Evolutionary conservation across 176 grass and related monocot species (phyloP).

Genomic region (Musa schizocarpa): DNA sequence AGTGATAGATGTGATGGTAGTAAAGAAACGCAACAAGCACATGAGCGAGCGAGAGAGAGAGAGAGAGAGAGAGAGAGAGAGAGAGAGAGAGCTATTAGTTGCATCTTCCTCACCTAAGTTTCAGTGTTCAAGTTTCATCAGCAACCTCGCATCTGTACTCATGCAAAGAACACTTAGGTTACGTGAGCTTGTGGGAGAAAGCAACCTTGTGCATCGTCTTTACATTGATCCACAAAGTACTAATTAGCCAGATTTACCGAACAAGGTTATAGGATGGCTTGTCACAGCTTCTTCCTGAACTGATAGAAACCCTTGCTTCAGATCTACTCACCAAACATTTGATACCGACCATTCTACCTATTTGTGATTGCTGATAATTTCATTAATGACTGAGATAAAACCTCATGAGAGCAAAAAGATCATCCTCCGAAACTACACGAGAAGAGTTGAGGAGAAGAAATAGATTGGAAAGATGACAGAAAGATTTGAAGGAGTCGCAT

Average conservation of each 20-base stretch:
- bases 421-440: too few relatives aligned
- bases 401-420: too few relatives aligned
- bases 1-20: background rate
- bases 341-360: background rate
- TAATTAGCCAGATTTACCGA: background rate
- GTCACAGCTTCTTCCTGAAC: background rate
- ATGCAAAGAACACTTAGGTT: background rate
- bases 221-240: background rate
- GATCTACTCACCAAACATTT: background rate
- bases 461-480: too few relatives aligned
- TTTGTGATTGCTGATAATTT: too few relatives aligned
- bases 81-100: background rate
- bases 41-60: background rate
- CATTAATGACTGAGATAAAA: too few relatives aligned
- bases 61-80: background rate
- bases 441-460: too few relatives aligned
- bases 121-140: too few relatives aligned
- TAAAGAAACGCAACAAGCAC: background rate
- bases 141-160: too few relatives aligned
- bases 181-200: background rate
- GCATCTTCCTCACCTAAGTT: constrained; percentile 5
- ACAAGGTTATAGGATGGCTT: background rate
- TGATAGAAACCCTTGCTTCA: background rate
- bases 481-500: background rate
- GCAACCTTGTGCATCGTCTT: background rate